Base-by-base conservation (phyloP, 2,329 filamentous ascomycete genomes). In the Colletotrichum spinosum region DNA sequence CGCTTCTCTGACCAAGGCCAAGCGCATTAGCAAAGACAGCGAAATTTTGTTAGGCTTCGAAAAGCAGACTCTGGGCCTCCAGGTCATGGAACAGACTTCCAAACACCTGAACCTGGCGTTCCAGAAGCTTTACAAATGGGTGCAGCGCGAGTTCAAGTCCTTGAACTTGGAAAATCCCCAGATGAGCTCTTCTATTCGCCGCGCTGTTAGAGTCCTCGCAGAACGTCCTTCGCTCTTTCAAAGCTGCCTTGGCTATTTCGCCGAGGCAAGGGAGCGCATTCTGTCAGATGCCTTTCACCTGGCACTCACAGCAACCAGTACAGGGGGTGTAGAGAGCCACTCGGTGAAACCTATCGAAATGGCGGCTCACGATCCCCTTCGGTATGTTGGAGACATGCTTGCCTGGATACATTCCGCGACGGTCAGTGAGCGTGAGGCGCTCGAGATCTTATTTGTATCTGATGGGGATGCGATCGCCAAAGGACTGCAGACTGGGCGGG, bases 311-410 rank as follows among this genome's bases (percentile, higher is more conserved):
- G 95, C 95, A 42, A 85, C 82, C 2, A 81, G 84, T 11, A 80
- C 86, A 6, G 85, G 83, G 10, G 86, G 88, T 0, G 82, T 83
- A 34, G 83, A 85, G 49, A 87, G 92, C 67, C 80, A 81, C 33
- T 85, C 86, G 2, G 83, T 91, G 41, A 97, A 98, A 74, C 95
- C 96, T 0, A 99, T 99, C 69, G 95, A 99, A 74, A 88, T 98
- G 71, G 91, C 90, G 10, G 95, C 96, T 1, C 95, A 98, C 75
- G 96, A 99, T 73, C 90, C 93, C 1, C 80, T 98, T 34, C 89
- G 96, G 17, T 98, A 98, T 76, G 89, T 97, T 3, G 94, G 96
- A 57, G 96, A 99, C 74, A 99, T 99, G 94, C 85, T 99, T 12
- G 96, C 96, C 6, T 99, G 96, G 96, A 89, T 92, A 6, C 96